Evolutionary conservation across 805 yeast genomes (phyloP).

Genomic region (Barnettozyma californica): DNA sequence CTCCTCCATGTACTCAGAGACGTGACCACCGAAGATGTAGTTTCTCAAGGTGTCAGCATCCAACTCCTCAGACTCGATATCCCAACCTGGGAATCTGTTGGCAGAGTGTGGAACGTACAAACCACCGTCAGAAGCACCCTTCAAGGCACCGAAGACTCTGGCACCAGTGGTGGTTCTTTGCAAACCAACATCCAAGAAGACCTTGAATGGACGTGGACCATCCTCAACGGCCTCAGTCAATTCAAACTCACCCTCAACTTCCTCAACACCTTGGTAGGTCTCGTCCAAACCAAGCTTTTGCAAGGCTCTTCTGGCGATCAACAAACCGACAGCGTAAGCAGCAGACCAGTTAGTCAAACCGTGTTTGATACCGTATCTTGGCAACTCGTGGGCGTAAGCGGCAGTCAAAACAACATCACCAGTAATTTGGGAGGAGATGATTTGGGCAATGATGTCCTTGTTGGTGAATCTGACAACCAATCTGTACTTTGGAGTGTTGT

Average conservation of each 20-base stretch:
- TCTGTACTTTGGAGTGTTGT: slow-evolving; percentile 99
- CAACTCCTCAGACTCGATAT: slow-evolving; percentile 95
- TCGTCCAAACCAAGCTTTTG: slow-evolving; percentile 97
- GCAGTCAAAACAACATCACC: slow-evolving; percentile 96
- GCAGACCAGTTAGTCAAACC: slow-evolving; percentile 99
- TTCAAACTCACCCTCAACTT: slow-evolving; percentile 98
- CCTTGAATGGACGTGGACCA: slow-evolving; percentile 99
- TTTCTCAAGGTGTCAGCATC: slow-evolving; percentile 96
- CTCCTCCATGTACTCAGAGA: slow-evolving; percentile 99
- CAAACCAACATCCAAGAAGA: slow-evolving; percentile 97
- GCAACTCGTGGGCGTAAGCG: slow-evolving; percentile 98
- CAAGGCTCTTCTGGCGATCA: slow-evolving; percentile 98
- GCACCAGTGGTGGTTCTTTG: slow-evolving; percentile 99
- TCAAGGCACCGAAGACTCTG: slow-evolving; percentile 97
- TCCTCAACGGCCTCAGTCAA: slow-evolving; percentile 99
- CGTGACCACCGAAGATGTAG: slow-evolving; percentile 99
- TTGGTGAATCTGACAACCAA: slow-evolving; percentile 99
- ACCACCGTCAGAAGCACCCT: slow-evolving; percentile 99
- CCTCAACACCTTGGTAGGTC: slow-evolving; percentile 98
- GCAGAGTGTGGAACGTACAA: slow-evolving; percentile 98
- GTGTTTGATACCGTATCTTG: slow-evolving; percentile 93
- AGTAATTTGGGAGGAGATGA: slow-evolving; percentile 91
- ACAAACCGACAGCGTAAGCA: slow-evolving; percentile 97
- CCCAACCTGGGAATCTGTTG: slow-evolving; percentile 99
- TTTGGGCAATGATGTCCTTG: slow-evolving; percentile 98